Evolutionary conservation across 106 monocot genomes (phyloP), one percentile per base, ranked within the genome.

Genomic region (Amphibolis antarctica): DNA sequence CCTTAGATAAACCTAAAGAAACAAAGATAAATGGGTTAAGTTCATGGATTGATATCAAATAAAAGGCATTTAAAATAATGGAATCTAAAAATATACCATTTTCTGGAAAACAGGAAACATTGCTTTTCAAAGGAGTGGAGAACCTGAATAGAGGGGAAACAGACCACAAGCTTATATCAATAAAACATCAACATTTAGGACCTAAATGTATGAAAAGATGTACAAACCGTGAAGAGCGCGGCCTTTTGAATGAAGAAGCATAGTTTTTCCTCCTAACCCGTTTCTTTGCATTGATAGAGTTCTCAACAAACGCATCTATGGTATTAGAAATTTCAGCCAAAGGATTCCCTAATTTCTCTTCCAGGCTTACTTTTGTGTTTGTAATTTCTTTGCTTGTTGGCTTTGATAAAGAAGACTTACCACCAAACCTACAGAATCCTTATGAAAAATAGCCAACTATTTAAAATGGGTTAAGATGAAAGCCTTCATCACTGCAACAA

Each of bases 171-270:
- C 4, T 47, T 31, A 60, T 20, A 10, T 44, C 47, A 58, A 26
- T 28, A 60, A 42, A n/a, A 42, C 29, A 49, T 9, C 9, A 23
- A 21, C 42, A 31, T 60, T 48, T 18, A 5, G 4, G 23, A 26
- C 45, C 56, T 26, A 58, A 9, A 44, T 20, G 23, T n/a, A 25
- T 10, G 64, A 46, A 15, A n/a, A n/a, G n/a, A 9, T 14, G 19
- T 60, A 71, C 74, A 63, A 50, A 94, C 93, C 86, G 70, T 57
- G 83, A 86, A 56, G 10, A 76, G 25, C 93, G 86, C 52, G 93
- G 93, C 67, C 60, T 89, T 78, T 89, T 94, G 77, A 89, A 94
- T 65, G 88, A 77, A 73, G 89, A 71, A 25, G 77, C 55, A 49
- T 72, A 75, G 65, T 48, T 62, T 77, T 31, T 81, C 62, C 60